Conservation (phyloP, 257 asterid genomes). For the Nicotiana obtusifolia region DNA sequence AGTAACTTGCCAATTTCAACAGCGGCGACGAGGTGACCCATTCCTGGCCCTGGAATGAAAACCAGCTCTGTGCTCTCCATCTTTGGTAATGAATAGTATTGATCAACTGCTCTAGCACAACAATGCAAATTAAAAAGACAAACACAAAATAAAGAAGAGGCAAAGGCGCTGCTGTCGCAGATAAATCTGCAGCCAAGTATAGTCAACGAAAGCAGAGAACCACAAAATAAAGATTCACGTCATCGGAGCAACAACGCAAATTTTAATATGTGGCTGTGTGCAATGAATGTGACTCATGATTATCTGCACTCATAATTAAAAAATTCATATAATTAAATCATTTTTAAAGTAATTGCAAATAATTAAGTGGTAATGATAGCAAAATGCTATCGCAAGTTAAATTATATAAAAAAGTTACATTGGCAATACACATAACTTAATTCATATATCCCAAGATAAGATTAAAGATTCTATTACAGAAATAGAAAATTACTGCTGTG, state of each 20-base stretch:
- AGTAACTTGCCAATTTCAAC: constrained; percentile 33
- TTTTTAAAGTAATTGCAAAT: no score
- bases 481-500: neutral
- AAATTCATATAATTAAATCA: no score
- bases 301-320: no score
- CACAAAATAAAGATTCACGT: neutral
- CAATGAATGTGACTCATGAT: no score
- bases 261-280: no score
- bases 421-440: no score
- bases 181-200: neutral
- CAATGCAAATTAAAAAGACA: neutral
- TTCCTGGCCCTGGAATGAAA: constrained; percentile 43
- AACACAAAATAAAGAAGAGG: neutral
- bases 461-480: neutral
- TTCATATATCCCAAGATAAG: neutral
- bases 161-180: neutral
- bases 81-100: neutral
- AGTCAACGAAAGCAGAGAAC: neutral
- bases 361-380: no score
- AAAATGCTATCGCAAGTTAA: no score
- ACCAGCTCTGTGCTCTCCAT: constrained; percentile 1
- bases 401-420: no score
- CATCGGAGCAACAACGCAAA: no score
- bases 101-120: neutral
- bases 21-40: constrained; percentile 41